Evolutionary conservation across 306 rosid genomes (phyloP), one percentile per base, ranked within the genome.

Genomic region (Vigna reflexopilosa): DNA sequence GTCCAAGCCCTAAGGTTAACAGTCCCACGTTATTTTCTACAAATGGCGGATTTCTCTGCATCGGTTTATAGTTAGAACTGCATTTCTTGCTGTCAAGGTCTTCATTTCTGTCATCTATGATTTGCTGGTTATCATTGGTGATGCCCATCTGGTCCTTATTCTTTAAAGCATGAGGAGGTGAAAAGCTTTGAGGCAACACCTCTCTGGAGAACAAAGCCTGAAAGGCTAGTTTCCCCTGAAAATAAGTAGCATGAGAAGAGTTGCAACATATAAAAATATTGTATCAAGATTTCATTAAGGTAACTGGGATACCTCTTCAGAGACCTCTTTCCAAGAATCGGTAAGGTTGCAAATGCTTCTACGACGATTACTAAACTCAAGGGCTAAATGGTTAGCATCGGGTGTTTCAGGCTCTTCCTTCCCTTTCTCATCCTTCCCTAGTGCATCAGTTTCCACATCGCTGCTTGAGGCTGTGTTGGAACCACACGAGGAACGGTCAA

Each of bases 401-500:
- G 86, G 88, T 75, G 86, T 87, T 62, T 82, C 81, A 40, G 66
- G 56, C 71, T 88, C 96, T 81, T 90, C 95, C 68, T 84, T 81
- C 58, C 32, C 90, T 40, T 90, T 85, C 75, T 68, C 93, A 19
- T 83, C 86, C 88, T 89, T 95, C 88, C 83, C 96, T 67, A 90
- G 72, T 17, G 88, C 96, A 75, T 95, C 96, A 17, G 92, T 93
- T 88, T 95, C 99, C 54, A 80, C 77, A 5, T 95, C 99, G 4
- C 99, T 88, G 87, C 99, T 80, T 44, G 98, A 95, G 68, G 98
- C 22, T 83, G 97, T 85, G 82, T 93, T 95, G 75, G 99, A 93
- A 76, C 99, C 96, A 84, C 99, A 95, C 0, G 99, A 95, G 67
- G 99, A 93, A 55, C 96, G 93, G 85, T 95, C 99, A 38, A 95